Conservation (phyloP, 371 early-diverging fungal genomes). For the Mucor lusitanicus region DNA sequence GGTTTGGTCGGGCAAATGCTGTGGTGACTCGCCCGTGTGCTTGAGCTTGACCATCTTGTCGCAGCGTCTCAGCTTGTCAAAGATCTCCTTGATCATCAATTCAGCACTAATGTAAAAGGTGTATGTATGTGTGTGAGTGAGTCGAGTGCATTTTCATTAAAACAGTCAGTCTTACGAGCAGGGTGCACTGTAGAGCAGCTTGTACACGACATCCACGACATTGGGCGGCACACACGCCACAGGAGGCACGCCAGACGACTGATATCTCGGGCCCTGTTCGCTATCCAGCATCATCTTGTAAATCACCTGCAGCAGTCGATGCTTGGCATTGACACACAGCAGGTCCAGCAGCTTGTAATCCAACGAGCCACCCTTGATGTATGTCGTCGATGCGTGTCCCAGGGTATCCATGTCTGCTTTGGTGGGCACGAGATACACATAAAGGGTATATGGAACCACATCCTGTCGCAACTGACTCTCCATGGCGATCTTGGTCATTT, state of each 20-base stretch:
- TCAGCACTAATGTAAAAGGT: conserved; percentile 50
- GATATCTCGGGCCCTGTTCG: conserved; percentile 67
- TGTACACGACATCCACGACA: conserved; percentile 77
- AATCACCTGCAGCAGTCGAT: conserved; percentile 70
- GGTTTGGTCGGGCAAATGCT: conserved; percentile 48
- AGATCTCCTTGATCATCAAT: conserved; percentile 73
- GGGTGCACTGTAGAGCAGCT: conserved; percentile 76
- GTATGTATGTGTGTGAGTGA: no score
- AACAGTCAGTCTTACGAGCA: conserved; percentile 59
- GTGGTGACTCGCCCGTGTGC: conserved; percentile 17
- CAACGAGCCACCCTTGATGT: conserved; percentile 71
- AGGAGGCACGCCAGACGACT: conserved; percentile 39
- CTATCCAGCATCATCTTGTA: conserved; percentile 83
- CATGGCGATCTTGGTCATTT: conserved; percentile 71
- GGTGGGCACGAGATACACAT: conserved; percentile 73
- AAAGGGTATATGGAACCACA: conserved; percentile 76
- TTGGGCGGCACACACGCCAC: conserved; percentile 76
- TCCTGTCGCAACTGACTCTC: conserved; percentile 72
- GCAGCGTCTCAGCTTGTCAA: conserved; percentile 73
- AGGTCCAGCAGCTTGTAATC: conserved; percentile 68
- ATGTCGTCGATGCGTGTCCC: conserved; percentile 63
- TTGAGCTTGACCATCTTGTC: conserved; percentile 60
- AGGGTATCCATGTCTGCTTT: conserved; percentile 53
- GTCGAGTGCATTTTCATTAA: background rate
- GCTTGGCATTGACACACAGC: conserved; percentile 72